A percentile compares a stretch with the other conserved stretches of the same genome.
These are phyloP conservation scores for Scytalidium sp. DNA, from an alignment of 2,329 filamentous ascomycete genomes.

Conservation along the genomic window DNA sequence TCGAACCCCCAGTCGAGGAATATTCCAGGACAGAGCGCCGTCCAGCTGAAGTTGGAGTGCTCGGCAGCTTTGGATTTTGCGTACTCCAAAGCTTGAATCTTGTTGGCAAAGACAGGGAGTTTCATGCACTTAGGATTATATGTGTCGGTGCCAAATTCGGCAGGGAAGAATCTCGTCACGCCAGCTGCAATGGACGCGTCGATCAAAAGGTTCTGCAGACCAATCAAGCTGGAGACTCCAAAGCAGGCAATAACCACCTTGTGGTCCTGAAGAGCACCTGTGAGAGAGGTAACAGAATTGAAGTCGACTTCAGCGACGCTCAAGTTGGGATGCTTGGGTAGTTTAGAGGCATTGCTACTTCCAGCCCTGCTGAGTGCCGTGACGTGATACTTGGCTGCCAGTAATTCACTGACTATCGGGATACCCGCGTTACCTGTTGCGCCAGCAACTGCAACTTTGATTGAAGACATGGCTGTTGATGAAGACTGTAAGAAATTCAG, in stretches of 20 bases:
- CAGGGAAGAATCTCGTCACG: constrained; percentile 59
- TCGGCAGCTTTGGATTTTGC: constrained; percentile 36
- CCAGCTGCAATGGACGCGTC: constrained; percentile 56
- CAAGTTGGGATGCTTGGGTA: neutral
- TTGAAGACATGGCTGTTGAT: neutral
- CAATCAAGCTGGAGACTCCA: neutral
- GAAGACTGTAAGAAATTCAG: neutral
- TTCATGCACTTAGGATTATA: constrained; percentile 31
- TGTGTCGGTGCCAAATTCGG: constrained; percentile 49
- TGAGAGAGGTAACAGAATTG: neutral
- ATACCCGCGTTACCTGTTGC: neutral
- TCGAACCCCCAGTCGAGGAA: constrained; percentile 58
- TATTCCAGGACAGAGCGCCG: constrained; percentile 49
- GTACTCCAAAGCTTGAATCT: constrained; percentile 40
- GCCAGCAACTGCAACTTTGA: neutral
- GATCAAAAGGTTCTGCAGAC: constrained; percentile 33
- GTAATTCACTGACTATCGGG: neutral
- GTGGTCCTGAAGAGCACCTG: neutral
- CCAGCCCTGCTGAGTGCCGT: neutral
- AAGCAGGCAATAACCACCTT: neutral
- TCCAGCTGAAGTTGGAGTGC: constrained; percentile 49
- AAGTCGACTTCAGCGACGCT: neutral
- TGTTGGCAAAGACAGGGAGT: constrained; percentile 51
- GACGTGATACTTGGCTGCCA: neutral
- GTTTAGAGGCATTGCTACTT: neutral